Conservation (phyloP, 352 stramenopile genomes). For the Thalassiosira exigua region DNA sequence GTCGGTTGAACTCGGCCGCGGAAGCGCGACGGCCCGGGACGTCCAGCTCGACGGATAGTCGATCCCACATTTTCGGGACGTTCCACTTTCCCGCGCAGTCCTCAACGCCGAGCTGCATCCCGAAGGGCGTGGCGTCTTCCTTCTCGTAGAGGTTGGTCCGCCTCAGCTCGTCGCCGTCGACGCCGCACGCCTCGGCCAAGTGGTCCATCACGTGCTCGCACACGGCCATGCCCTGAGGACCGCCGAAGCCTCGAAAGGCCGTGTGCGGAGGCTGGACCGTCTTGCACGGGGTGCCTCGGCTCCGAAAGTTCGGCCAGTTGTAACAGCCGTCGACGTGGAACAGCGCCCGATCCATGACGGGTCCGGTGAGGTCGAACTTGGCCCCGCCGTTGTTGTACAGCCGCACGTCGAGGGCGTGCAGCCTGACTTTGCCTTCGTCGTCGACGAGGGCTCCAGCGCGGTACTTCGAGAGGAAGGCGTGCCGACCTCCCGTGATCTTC, state of each 20-base stretch:
- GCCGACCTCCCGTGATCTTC: slow-evolving; percentile 90
- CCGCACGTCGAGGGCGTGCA: slow-evolving; percentile 90
- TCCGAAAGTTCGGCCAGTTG: slow-evolving; percentile 91
- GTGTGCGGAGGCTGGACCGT: slow-evolving; percentile 95
- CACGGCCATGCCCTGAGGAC: slow-evolving; percentile 89
- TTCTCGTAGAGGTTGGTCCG: slow-evolving; percentile 92
- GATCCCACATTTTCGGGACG: slow-evolving; percentile 88
- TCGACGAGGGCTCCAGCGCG: slow-evolving; percentile 86
- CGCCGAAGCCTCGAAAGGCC: slow-evolving; percentile 95
- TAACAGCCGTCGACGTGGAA: slow-evolving; percentile 96
- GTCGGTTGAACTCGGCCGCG: slow-evolving; percentile 90
- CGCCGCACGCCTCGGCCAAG: slow-evolving; percentile 88
- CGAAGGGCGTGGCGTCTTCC: slow-evolving; percentile 91
- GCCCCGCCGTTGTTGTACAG: slow-evolving; percentile 95
- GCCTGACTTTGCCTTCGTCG: slow-evolving; percentile 77
- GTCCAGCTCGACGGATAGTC: slow-evolving; percentile 79
- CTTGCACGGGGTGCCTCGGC: slow-evolving; percentile 90
- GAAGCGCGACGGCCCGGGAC: slow-evolving; percentile 84
- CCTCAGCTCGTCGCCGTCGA: slow-evolving; percentile 85
- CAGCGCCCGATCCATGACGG: slow-evolving; percentile 93
- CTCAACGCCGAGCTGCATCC: slow-evolving; percentile 87
- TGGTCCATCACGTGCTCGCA: slow-evolving; percentile 95
- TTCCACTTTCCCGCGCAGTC: slow-evolving; percentile 87
- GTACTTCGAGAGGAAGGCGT: slow-evolving; percentile 95
- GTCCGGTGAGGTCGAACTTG: slow-evolving; percentile 92